Evolutionary conservation across 768 basidiomycete species (phyloP).

Genomic region (Tulasnella sp.): DNA sequence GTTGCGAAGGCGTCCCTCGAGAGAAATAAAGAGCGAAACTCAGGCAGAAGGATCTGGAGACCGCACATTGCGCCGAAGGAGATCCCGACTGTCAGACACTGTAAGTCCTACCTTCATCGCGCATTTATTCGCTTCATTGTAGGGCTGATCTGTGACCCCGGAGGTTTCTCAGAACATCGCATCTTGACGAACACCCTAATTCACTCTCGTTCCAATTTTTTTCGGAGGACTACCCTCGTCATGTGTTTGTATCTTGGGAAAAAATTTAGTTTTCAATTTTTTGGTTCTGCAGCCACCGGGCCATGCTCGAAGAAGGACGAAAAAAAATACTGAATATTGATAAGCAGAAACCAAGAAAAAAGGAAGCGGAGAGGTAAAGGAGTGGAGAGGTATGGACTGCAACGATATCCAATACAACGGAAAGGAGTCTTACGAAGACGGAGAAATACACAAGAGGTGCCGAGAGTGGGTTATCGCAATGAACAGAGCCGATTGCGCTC

Average conservation of each 20-base stretch:
- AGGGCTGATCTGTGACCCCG: too few relatives aligned
- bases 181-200: too few relatives aligned
- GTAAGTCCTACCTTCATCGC: not conserved
- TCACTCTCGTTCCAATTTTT: too few relatives aligned
- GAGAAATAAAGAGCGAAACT: not conserved
- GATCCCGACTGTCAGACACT: constrained; percentile 14
- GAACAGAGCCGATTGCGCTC: not conserved
- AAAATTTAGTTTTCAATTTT: too few relatives aligned
- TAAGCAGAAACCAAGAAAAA: not conserved
- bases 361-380: not conserved
- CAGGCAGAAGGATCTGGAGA: not conserved
- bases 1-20: constrained; percentile 2
- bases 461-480: not conserved
- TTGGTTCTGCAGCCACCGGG: too few relatives aligned
- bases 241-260: too few relatives aligned
- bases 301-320: too few relatives aligned
- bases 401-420: not conserved
- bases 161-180: too few relatives aligned
- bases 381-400: not conserved
- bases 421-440: not conserved
- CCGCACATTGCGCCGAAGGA: not conserved
- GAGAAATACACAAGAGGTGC: not conserved
- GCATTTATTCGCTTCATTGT: not conserved
- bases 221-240: too few relatives aligned
- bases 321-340: not conserved